Evolutionary conservation across 2,329 filamentous ascomycete species (phyloP).

Genomic region (Gaeumannomyces sp.): DNA sequence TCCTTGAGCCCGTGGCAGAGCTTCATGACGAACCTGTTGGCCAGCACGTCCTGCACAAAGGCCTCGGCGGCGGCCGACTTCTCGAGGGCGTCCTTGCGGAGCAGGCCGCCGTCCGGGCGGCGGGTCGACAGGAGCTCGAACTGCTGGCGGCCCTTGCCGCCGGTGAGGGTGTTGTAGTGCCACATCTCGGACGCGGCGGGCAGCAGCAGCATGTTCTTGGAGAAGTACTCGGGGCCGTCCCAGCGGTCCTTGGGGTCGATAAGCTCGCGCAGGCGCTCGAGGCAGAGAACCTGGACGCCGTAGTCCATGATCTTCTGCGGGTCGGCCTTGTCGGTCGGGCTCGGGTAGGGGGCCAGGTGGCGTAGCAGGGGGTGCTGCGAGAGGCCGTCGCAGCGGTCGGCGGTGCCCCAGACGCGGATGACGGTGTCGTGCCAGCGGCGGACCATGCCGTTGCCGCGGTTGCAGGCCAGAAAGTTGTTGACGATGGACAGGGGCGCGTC

Average conservation of each 20-base stretch:
- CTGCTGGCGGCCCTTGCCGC: conserved; percentile 7
- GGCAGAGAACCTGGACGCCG: conserved; percentile 8
- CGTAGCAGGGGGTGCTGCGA: background rate
- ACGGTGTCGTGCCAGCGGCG: conserved; percentile 30
- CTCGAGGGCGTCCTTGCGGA: conserved; percentile 7
- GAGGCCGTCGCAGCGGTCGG: background rate
- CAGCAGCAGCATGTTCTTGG: conserved; percentile 8
- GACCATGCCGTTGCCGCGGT: conserved; percentile 32
- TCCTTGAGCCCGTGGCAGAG: conserved; percentile 8
- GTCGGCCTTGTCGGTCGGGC: conserved; percentile 4
- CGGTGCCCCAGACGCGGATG: conserved; percentile 11
- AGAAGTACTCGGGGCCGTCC: conserved; percentile 9
- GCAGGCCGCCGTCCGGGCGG: background rate
- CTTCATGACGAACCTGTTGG: conserved; percentile 10
- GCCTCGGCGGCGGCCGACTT: background rate
- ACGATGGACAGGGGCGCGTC: conserved; percentile 11
- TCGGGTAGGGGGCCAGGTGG: conserved; percentile 5
- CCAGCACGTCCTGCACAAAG: conserved; percentile 12
- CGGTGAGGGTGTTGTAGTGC: conserved; percentile 3
- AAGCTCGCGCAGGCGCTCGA: conserved; percentile 7
- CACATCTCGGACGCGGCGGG: conserved; percentile 4
- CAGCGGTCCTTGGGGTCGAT: conserved; percentile 3
- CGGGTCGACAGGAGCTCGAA: conserved; percentile 8
- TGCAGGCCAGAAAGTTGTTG: conserved; percentile 25
- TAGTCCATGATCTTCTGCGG: conserved; percentile 9